These are phyloP conservation scores for Peniophora sp. DNA, from an alignment of 1,284 basidiomycete genomes.

Conservation along the genomic window DNA sequence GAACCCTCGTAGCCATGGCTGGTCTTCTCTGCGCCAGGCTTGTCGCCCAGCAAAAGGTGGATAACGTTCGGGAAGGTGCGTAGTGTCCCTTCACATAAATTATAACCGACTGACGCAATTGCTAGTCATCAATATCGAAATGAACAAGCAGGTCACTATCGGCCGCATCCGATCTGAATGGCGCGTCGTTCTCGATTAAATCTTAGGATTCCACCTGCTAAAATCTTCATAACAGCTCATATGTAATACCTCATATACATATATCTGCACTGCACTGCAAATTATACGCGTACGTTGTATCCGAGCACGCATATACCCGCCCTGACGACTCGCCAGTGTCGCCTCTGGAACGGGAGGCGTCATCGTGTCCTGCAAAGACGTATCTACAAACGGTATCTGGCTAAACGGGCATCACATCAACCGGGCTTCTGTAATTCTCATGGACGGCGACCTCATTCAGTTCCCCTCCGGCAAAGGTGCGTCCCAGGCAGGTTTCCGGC, in stretches of 20 bases:
- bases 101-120: background rate
- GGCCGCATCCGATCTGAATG: slow-evolving; percentile 46
- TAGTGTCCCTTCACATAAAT: background rate
- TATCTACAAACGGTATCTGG: slow-evolving; percentile 70
- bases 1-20: background rate
- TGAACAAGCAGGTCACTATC: slow-evolving; percentile 56
- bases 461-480: slow-evolving; percentile 59
- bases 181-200: slow-evolving; percentile 5
- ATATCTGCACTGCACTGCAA: slow-evolving; percentile 70
- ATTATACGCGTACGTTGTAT: slow-evolving; percentile 54
- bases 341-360: slow-evolving; percentile 62
- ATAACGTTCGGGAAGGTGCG: slow-evolving; percentile 55
- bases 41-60: slow-evolving; percentile 36
- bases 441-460: slow-evolving; percentile 64
- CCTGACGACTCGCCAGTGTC: slow-evolving; percentile 32
- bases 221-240: slow-evolving; percentile 28
- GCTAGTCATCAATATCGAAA: slow-evolving; percentile 33
- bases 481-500: slow-evolving; percentile 5
- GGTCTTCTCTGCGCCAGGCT: slow-evolving; percentile 61
- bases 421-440: slow-evolving; percentile 57
- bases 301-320: background rate
- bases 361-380: slow-evolving; percentile 74
- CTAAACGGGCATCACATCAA: slow-evolving; percentile 64
- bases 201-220: background rate
- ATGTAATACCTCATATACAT: slow-evolving; percentile 39